Conservation (phyloP, 1,284 basidiomycete species). For the Ceratorhiza oryzae-sativae region DNA sequence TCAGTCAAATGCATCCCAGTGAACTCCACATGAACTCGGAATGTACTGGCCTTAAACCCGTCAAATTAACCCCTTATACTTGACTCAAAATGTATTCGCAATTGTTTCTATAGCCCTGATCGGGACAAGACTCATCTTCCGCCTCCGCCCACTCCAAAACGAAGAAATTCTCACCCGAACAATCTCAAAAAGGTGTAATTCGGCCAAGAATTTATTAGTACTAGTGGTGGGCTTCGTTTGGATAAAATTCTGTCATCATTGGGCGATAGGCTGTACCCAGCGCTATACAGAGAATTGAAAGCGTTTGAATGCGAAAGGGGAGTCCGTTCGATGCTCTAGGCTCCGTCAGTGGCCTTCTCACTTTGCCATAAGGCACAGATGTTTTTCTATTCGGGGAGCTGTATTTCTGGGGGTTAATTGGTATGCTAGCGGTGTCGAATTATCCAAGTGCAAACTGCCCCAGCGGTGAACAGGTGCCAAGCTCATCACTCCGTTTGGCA, state of each 20-base stretch:
- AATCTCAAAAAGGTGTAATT: neutral
- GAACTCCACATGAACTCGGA: too few relatives aligned
- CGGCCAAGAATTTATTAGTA: neutral
- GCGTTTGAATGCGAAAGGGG: too few relatives aligned
- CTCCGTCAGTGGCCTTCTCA: slow-evolving; percentile 9
- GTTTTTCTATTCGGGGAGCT: slow-evolving; percentile 1
- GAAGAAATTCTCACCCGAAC: neutral
- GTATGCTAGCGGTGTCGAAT: too few relatives aligned
- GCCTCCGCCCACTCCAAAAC: neutral
- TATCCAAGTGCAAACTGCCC: too few relatives aligned
- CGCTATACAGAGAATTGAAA: neutral
- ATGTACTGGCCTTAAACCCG: too few relatives aligned
- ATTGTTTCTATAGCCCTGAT: neutral
- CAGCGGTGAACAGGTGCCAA: slow-evolving; percentile 9
- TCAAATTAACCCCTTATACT: too few relatives aligned
- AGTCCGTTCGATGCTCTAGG: slow-evolving; percentile 1
- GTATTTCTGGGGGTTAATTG: slow-evolving; percentile 16
- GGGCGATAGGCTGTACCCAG: too few relatives aligned
- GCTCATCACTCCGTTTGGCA: slow-evolving; percentile 9
- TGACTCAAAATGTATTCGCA: neutral
- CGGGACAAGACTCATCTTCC: neutral
- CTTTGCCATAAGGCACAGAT: slow-evolving; percentile 3
- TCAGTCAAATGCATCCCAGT: too few relatives aligned
- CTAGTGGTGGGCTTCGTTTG: neutral
- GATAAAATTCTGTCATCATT: too few relatives aligned